These are phyloP conservation scores for Penicillium capsulatum DNA, from an alignment of 2,329 filamentous ascomycete genomes.

Conservation along the genomic window DNA sequence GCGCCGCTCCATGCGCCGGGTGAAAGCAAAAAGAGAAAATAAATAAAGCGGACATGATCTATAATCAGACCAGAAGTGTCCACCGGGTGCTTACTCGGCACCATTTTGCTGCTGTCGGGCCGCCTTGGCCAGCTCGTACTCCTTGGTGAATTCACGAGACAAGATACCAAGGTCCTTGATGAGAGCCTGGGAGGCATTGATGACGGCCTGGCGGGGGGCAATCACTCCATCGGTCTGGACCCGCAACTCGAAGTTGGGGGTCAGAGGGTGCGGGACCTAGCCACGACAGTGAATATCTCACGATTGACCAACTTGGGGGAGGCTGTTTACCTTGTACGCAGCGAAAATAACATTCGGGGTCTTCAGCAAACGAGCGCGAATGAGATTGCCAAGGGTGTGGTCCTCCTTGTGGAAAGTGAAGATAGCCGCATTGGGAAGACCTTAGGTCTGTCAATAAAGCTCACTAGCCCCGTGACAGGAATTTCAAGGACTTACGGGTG, in stretches of 20 bases:
- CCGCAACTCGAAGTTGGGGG: constrained; percentile 63
- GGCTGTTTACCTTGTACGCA: constrained; percentile 72
- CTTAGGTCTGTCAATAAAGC: constrained; percentile 44
- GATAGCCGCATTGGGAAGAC: constrained; percentile 89
- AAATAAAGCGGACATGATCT: not conserved
- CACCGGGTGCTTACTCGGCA: constrained; percentile 16
- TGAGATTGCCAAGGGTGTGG: constrained; percentile 87
- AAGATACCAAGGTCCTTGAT: constrained; percentile 76
- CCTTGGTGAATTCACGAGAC: constrained; percentile 84
- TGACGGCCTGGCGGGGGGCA: constrained; percentile 82
- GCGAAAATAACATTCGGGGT: constrained; percentile 82
- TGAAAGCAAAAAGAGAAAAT: constrained; percentile 7
- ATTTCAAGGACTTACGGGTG: constrained; percentile 64
- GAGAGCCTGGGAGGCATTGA: constrained; percentile 74
- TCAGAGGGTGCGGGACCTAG: constrained; percentile 45
- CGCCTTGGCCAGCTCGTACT: constrained; percentile 75
- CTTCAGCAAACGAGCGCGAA: constrained; percentile 79
- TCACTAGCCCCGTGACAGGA: not conserved
- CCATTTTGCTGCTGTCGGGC: constrained; percentile 47
- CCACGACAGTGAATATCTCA: constrained; percentile 1
- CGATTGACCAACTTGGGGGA: not conserved
- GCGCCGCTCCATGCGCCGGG: constrained; percentile 22
- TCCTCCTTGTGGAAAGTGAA: constrained; percentile 97
- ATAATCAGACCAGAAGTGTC: not conserved
- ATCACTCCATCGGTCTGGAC: constrained; percentile 88